Base-by-base conservation (phyloP, 805 yeast genomes). In the Sporopachydermia quercuum region DNA sequence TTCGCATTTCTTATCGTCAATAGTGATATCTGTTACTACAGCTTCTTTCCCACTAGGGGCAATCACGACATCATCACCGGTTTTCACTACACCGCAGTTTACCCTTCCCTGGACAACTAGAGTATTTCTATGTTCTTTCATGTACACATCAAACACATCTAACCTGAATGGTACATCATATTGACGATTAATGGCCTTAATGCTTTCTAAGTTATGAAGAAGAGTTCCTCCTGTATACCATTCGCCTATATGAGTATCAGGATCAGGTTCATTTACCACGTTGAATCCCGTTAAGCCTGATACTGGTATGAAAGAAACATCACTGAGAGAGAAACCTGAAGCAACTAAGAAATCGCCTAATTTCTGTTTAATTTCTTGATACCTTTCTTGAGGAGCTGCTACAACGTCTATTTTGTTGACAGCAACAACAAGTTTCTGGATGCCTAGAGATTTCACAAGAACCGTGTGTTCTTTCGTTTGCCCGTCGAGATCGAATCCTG, bases 401-500 rank as follows among this genome's bases (percentile, higher is more conserved):
- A 68, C 68, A 39, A 69, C 62, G 51, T 82, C 93, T 63, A 82
- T 60, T 53, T 82, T 82, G 57, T 83, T 82, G 15, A 82, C 66
- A 0, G 73, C 80, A 14, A 81, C 68, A 19, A 80, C 61, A 19
- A 80, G 54, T 16, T 62, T 61, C 18, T 68, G 70, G n/a, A 81
- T 65, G 0, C 91, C 91, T 39, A 82, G 55, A 44, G 70, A 72
- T 42, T 74, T 66, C 3, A 82, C 83, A 34, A 82, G 66, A 5
- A 77, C 58, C 1, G 85, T 72, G 51, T 82, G 93, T 52, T 82
- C 93, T 48, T 72, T 78, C 3, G 89, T 80, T 55, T 81, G 87
- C 2, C 91, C 89, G 49, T 71, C 74, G 45, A 70, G 62, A 14
- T 63, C 55, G 47, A 78, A 78, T 0, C 86, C 85, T 5, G 76